Evolutionary conservation across 2,329 filamentous ascomycete genomes (phyloP).

Genomic region (Rhinocladiella mackenziei): DNA sequence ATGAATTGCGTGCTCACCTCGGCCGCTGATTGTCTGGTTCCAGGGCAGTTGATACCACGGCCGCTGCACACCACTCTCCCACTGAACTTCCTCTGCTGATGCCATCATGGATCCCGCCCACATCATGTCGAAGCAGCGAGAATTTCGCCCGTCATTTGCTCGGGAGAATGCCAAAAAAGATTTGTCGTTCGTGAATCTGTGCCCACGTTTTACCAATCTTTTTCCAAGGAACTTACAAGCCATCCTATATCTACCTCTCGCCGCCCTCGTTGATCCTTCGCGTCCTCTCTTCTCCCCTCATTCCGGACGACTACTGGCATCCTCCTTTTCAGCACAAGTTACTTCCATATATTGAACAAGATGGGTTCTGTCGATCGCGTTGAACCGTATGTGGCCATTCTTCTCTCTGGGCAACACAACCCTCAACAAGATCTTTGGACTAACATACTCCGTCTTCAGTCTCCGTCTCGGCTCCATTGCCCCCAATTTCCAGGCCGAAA

Average conservation of each 20-base stretch:
- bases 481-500: conserved; percentile 66
- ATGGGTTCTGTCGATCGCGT: conserved; percentile 24
- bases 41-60: too few relatives aligned
- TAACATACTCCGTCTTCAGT: conserved; percentile 32
- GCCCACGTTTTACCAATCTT: conserved; percentile 1
- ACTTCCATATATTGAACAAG: conserved; percentile 8
- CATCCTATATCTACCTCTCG: conserved; percentile 1
- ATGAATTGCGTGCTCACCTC: conserved; percentile 3
- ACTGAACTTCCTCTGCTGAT: conserved; percentile 11
- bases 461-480: conserved; percentile 64
- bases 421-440: too few relatives aligned
- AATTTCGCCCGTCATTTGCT: conserved; percentile 6
- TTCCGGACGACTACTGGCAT: neutral
- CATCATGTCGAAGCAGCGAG: conserved; percentile 17
- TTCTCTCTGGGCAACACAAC: neutral
- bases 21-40: neutral
- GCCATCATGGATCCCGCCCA: conserved; percentile 14
- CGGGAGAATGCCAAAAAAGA: conserved; percentile 14
- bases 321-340: neutral
- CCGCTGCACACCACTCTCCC: too few relatives aligned
- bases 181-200: conserved; percentile 16
- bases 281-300: conserved; percentile 1
- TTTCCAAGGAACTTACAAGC: neutral
- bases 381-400: conserved; percentile 25
- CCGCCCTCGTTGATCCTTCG: conserved; percentile 2